Conservation (phyloP, 441 rosid genomes). For the Arabidopsis lyrata region DNA sequence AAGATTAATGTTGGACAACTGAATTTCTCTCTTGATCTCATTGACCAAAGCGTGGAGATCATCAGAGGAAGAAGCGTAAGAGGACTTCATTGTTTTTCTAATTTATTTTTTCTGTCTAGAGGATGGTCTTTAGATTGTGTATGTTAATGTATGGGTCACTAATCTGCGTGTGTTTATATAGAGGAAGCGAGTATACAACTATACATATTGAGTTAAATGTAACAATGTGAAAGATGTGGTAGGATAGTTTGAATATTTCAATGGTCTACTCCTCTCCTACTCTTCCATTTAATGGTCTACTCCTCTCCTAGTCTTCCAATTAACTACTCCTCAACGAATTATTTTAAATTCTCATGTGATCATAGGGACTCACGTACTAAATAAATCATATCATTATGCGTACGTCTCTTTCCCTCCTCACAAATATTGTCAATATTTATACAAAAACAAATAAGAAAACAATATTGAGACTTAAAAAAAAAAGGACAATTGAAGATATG, state of each 20-base stretch:
- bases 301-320: too few species aligned
- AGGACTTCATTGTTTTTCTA: neutral
- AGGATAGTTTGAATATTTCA: slow-evolving; percentile 10
- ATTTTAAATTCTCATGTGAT: too few species aligned
- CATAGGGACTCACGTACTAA: too few species aligned
- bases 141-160: neutral
- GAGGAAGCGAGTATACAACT: slow-evolving; percentile 2
- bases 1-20: neutral
- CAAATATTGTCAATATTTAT: too few species aligned
- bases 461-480: too few species aligned
- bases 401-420: too few species aligned
- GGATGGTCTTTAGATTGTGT: neutral
- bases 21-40: slow-evolving; percentile 49
- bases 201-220: neutral
- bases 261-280: too few species aligned
- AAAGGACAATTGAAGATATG: too few species aligned
- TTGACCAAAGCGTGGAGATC: slow-evolving; percentile 45
- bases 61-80: slow-evolving; percentile 22
- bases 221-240: slow-evolving; percentile 21
- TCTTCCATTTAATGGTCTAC: neutral
- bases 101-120: neutral
- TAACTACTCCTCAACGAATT: too few species aligned
- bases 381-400: too few species aligned
- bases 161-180: slow-evolving; percentile 28
- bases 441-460: too few species aligned